A percentile compares a stretch with the other conserved stretches of the same genome.
Evolutionary conservation across 768 basidiomycete genomes (phyloP).

Genomic region (Mycena venus): DNA sequence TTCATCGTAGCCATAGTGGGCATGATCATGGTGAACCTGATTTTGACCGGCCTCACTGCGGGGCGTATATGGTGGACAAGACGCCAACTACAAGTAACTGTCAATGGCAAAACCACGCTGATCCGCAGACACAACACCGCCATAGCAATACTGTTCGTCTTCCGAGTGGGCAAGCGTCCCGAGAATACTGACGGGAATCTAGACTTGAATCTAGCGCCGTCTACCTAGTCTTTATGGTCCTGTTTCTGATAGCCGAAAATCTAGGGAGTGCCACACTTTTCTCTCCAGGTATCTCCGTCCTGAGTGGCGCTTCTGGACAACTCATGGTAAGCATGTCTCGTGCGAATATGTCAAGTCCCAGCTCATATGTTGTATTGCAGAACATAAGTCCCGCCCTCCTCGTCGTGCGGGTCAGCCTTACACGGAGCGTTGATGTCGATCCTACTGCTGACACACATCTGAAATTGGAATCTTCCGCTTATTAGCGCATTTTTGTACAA

Average conservation of each 20-base stretch:
- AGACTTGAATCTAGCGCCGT: background rate
- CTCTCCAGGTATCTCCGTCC: background rate
- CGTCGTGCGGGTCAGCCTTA: too few relatives aligned
- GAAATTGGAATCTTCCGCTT: too few relatives aligned
- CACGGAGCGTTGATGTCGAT: too few relatives aligned
- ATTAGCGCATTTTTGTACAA: too few relatives aligned
- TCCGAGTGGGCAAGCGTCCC: background rate
- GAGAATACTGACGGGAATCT: background rate
- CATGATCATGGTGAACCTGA: background rate
- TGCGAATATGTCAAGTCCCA: too few relatives aligned
- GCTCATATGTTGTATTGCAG: too few relatives aligned
- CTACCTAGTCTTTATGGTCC: background rate
- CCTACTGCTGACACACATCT: too few relatives aligned
- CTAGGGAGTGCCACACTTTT: background rate
- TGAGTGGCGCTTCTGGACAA: background rate
- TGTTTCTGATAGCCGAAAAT: background rate
- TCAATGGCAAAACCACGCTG: background rate
- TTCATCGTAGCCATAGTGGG: background rate
- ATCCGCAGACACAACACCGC: constrained; percentile 12
- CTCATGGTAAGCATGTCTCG: too few relatives aligned
- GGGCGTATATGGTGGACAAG: constrained; percentile 14
- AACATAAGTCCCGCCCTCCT: too few relatives aligned
- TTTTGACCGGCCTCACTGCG: constrained; percentile 4
- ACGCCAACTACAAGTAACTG: background rate
- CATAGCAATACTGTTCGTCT: constrained; percentile 9